Evolutionary conservation across 768 basidiomycete genomes (phyloP), one percentile per base, ranked within the genome.

Genomic region (Kwoniella sp.): DNA sequence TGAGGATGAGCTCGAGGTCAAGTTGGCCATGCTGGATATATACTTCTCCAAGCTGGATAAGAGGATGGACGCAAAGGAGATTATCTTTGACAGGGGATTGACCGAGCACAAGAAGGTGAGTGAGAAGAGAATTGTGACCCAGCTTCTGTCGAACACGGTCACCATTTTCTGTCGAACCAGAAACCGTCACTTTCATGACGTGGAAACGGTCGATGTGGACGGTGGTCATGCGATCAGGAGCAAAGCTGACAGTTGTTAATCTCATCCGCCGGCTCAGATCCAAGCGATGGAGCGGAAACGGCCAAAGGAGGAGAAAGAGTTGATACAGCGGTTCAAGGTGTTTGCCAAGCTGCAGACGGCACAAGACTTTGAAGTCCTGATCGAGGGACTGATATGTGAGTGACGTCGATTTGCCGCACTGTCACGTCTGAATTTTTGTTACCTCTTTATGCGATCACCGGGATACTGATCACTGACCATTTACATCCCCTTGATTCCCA

Each of bases 71-170:
- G 86, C 85, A 29, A 99, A 97, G 81, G 87, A 87, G 2, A 80
- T 99, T 68, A 91, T 99, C 79, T 96, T 92, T 73, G 91, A 97
- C 73, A 84, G 95, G 47, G 92, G 92, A 0, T 82, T 99, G 58
- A 83, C 95, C 53, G 92, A 96, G 71, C 92, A 95, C 78, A 97
- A 94, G 81, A 93, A 93, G 88, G 94, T 93, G 65, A 56, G 85
- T 58, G 48, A n/a, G n/a, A n/a, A n/a, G n/a, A n/a, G n/a, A n/a
- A n/a, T 20, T 45, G 17, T 7, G 41, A 9, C 20, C n/a, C n/a
- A n/a, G n/a, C n/a, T n/a, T n/a, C 34, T 37, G 34, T 37, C 34
- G 7, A 37, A 37, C n/a, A n/a, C n/a, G n/a, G n/a, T n/a, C n/a
- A n/a, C n/a, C n/a, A n/a, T n/a, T n/a, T n/a, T n/a, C n/a, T n/a